Percentiles rank a stretch among this genome's conserved stretches.
Conservation (phyloP, 2,329 filamentous ascomycete species). For the Fusarium praegraminearum region DNA sequence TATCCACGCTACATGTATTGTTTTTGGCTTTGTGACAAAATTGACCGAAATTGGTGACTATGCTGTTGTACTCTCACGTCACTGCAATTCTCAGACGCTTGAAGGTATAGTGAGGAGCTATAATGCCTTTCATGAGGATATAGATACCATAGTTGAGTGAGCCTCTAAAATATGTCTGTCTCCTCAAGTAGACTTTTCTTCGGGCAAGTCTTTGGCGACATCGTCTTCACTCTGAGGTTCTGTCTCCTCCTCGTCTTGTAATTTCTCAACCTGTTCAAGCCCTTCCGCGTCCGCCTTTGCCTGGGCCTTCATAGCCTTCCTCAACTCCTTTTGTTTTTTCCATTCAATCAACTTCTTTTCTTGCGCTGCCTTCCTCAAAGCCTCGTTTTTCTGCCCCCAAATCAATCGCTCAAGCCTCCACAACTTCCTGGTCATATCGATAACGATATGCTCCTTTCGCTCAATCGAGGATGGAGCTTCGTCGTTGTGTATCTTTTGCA, state of each 20-base stretch:
- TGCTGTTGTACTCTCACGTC: not conserved
- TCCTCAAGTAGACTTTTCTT: not conserved
- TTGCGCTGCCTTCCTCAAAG: not conserved
- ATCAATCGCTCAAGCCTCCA: conserved; percentile 74
- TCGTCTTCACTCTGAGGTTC: not conserved
- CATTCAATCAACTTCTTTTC: not conserved
- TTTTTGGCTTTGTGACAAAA: not conserved
- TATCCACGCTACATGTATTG: not conserved
- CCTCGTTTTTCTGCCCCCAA: conserved; percentile 61
- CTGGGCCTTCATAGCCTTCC: not conserved
- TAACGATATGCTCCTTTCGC: too few relatives aligned
- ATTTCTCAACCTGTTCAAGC: too few relatives aligned
- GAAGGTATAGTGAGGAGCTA: not conserved
- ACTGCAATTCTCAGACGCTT: not conserved
- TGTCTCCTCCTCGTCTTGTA: too few relatives aligned
- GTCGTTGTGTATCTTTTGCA: not conserved
- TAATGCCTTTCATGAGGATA: not conserved
- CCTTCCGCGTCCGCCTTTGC: not conserved
- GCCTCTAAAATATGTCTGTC: not conserved
- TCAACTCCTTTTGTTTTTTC: not conserved
- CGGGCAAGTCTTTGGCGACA: not conserved
- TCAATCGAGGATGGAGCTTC: not conserved
- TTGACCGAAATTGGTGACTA: not conserved
- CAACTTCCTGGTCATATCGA: not conserved
- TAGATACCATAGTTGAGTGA: not conserved